Conservation (phyloP, 805 yeast genomes). For the Brettanomyces custersianus region DNA sequence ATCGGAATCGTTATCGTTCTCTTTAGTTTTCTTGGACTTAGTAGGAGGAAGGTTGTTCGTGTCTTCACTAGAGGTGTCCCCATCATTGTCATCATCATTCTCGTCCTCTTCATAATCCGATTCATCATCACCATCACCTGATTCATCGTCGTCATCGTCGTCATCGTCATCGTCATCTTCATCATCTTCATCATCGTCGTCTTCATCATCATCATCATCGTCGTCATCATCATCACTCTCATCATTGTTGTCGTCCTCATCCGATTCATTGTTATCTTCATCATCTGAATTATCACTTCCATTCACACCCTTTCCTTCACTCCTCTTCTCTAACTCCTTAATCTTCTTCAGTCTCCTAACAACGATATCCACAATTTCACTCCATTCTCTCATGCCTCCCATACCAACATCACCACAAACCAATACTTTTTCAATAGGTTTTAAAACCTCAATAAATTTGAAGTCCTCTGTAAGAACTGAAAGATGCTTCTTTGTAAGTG, state of each 20-base stretch:
- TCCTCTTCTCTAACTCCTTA: slow-evolving; percentile 46
- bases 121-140: slow-evolving; percentile 6
- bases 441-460: slow-evolving; percentile 91
- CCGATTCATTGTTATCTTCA: slow-evolving; percentile 20
- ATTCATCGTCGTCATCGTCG: slow-evolving; percentile 3
- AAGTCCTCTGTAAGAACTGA: slow-evolving; percentile 74
- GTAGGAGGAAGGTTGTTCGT: background rate
- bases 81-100: slow-evolving; percentile 3
- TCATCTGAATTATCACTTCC: slow-evolving; percentile 31
- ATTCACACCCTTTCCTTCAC: slow-evolving; percentile 30
- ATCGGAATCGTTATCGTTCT: background rate
- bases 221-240: slow-evolving; percentile 11
- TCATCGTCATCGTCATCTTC: slow-evolving; percentile 1
- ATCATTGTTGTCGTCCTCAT: slow-evolving; percentile 14
- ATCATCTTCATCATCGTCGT: slow-evolving; percentile 3
- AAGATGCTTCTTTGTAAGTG: slow-evolving; percentile 78
- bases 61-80: background rate
- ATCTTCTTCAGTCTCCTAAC: slow-evolving; percentile 61
- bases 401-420: slow-evolving; percentile 96
- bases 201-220: slow-evolving; percentile 4
- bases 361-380: slow-evolving; percentile 81
- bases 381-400: slow-evolving; percentile 99
- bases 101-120: slow-evolving; percentile 5
- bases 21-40: background rate
- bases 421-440: slow-evolving; percentile 93